Evolutionary conservation across 2,329 filamentous ascomycete genomes (phyloP).

Genomic region (Blastomyces emzantsi): DNA sequence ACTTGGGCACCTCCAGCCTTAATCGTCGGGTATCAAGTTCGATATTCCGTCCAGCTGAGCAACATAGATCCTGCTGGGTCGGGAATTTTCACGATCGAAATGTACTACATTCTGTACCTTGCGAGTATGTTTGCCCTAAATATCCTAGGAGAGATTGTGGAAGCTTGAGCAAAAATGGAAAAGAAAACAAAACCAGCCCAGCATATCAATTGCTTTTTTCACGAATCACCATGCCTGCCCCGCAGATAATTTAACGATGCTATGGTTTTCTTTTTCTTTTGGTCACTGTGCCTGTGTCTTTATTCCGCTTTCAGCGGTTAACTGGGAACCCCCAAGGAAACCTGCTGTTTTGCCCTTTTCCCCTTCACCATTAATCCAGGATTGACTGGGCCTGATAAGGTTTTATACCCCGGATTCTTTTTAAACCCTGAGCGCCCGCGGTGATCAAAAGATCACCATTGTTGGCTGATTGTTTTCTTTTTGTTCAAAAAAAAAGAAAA

Average conservation of each 20-base stretch:
- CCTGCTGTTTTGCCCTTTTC: neutral
- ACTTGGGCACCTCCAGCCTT: conserved; percentile 14
- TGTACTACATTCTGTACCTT: conserved; percentile 55
- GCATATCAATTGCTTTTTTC: neutral
- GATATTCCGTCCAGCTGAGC: conserved; percentile 10
- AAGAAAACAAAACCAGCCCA: neutral
- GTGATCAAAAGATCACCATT: neutral
- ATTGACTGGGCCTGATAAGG: neutral
- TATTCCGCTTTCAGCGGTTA: neutral
- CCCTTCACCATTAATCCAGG: neutral
- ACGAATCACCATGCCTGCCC: neutral
- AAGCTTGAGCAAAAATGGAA: neutral
- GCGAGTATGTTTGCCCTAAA: conserved; percentile 54
- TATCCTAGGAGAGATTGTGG: conserved; percentile 9
- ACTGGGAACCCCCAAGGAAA: neutral
- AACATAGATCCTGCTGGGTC: conserved; percentile 20
- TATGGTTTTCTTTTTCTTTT: neutral
- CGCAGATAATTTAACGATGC: neutral
- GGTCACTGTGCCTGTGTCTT: neutral
- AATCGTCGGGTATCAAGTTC: conserved; percentile 11
- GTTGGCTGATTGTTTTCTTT: conserved; percentile 8
- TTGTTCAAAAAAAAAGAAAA: neutral
- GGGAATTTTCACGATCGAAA: conserved; percentile 22
- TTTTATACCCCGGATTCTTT: conserved; percentile 10
- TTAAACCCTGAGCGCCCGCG: conserved; percentile 2